Percentiles rank a stretch among this genome's conserved stretches.
Conservation (phyloP, 805 yeast genomes). For the Nakazawaea populi region DNA sequence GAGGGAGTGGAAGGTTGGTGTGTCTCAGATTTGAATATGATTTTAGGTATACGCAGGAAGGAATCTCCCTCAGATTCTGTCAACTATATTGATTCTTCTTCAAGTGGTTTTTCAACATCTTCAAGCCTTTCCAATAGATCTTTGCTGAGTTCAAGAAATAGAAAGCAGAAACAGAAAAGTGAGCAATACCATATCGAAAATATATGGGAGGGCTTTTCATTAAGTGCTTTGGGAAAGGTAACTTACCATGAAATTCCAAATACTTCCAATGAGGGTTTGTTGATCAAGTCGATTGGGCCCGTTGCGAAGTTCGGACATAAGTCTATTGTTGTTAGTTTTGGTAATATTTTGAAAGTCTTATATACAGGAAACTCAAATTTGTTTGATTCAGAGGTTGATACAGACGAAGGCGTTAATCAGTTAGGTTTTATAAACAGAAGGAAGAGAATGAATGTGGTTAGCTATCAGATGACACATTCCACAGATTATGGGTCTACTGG, state of each 20-base stretch:
- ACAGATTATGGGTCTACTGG: slow-evolving; percentile 20
- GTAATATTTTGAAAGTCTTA: slow-evolving; percentile 64
- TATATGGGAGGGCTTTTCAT: slow-evolving; percentile 80
- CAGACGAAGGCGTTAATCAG: slow-evolving; percentile 27
- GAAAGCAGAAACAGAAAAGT: background rate
- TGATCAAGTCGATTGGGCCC: slow-evolving; percentile 54
- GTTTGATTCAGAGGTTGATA: slow-evolving; percentile 47
- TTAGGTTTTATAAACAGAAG: slow-evolving; percentile 29
- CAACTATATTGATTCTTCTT: slow-evolving; percentile 15
- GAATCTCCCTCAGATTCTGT: slow-evolving; percentile 16
- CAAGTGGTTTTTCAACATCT: slow-evolving; percentile 2
- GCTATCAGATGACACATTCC: slow-evolving; percentile 30
- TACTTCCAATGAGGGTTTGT: slow-evolving; percentile 35
- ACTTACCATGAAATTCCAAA: slow-evolving; percentile 54
- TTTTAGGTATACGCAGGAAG: slow-evolving; percentile 59
- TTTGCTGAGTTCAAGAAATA: background rate
- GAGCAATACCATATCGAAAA: slow-evolving; percentile 16
- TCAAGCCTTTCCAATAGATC: background rate
- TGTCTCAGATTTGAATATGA: slow-evolving; percentile 66
- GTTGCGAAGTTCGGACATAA: slow-evolving; percentile 71
- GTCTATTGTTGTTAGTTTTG: slow-evolving; percentile 69
- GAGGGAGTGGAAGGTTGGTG: slow-evolving; percentile 74
- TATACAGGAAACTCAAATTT: slow-evolving; percentile 74
- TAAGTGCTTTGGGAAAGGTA: slow-evolving; percentile 61
- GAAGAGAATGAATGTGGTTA: slow-evolving; percentile 26